Evolutionary conservation across 495 filamentous ascomycete species (phyloP), one percentile per base, ranked within the genome.

Genomic region (Tuber magnatum): DNA sequence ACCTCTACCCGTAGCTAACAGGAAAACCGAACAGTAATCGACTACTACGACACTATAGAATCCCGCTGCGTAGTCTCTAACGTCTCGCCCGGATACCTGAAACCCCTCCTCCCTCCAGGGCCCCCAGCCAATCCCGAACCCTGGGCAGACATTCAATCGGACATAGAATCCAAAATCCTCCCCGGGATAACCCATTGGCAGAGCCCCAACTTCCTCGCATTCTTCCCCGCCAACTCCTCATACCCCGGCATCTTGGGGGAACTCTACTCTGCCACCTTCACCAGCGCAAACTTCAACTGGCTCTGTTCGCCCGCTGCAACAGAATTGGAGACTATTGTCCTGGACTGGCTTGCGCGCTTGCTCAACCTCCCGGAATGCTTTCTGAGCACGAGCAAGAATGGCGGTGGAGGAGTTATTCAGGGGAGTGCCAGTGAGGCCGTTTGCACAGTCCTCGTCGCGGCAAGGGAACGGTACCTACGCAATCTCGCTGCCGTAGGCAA

Each of bases 111-210:
- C 5, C 94, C 95, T 16, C 82, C 85, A n/a, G 84, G 85, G 51
- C 89, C 93, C 0, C 95, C 95, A 9, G 80, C 88, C 38, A 86
- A 92, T 35, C 90, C 91, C 51, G 93, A 98, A 83, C 75, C 86
- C 79, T 97, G 94, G 94, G 82, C 84, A 61, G 85, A 88, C 70
- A 97, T 98, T 80, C 92, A 97, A 80, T 85, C 87, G 41, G 94
- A 98, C 83, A 90, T 98, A 70, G 92, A 94, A 79, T 83, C 88
- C 22, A 93, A 95, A 81, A 97, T 98, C 83, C 90, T 97, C 83
- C 95, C 95, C 0, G 95, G 95, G 5, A 85, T 99, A 73, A 99
- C 95, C 0, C 95, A 98, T 84, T 99, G 95, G 92, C 93, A 97
- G 83, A 92, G 90, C 4, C 95, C 95, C 2, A 94, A 95, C 83